Conservation (phyloP, 306 rosid species). For the Trifolium pratense region DNA sequence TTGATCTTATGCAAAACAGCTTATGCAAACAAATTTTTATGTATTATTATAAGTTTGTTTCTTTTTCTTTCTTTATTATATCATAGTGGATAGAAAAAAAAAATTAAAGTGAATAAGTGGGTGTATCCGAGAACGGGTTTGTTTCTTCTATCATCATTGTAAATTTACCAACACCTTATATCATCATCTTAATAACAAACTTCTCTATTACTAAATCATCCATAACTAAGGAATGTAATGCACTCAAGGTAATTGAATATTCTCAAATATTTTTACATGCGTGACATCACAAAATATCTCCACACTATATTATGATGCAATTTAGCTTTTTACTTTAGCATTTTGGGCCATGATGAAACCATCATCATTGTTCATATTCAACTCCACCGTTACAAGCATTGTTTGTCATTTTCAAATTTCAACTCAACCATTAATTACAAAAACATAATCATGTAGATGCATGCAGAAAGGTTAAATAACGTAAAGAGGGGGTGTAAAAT, state of each 20-base stretch:
- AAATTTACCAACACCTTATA: neutral
- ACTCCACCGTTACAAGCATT: conserved; percentile 3
- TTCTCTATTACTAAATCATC: neutral
- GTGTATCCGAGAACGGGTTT: too few relatives aligned
- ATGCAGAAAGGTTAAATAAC: neutral
- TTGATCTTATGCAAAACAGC: too few relatives aligned
- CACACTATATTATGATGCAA: conserved; percentile 31
- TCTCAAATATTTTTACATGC: conserved; percentile 6
- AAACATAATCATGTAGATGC: conserved; percentile 24
- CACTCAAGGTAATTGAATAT: neutral
- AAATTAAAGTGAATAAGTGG: too few relatives aligned
- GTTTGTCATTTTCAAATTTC: conserved; percentile 2
- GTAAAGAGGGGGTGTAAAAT: neutral
- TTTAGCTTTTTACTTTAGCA: conserved; percentile 18
- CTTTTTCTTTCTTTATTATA: too few relatives aligned
- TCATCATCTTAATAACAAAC: neutral
- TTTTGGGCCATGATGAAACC: conserved; percentile 21
- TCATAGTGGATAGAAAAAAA: too few relatives aligned
- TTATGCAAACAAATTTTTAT: too few relatives aligned
- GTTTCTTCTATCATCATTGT: neutral
- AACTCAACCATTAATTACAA: conserved; percentile 7
- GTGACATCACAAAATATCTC: conserved; percentile 8
- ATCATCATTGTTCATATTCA: conserved; percentile 1
- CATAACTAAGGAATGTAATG: neutral
- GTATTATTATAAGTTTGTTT: too few relatives aligned